A percentile compares a stretch with the other conserved stretches of the same genome.
phyloP scores from a whole-genome alignment of 164 flowering plant species.

The Annona squamosa region DNA sequence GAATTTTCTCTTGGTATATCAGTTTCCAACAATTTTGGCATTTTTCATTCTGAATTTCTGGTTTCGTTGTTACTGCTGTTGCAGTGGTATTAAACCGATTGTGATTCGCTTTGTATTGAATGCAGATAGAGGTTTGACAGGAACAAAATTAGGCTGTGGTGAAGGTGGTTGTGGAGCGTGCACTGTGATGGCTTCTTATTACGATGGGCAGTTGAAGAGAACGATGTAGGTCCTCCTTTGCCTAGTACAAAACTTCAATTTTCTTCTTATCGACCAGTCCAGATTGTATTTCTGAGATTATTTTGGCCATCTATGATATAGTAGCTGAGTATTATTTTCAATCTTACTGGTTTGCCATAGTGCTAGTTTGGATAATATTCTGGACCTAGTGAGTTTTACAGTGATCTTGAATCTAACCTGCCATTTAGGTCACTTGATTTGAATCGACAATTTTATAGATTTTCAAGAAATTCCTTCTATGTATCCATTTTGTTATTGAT shows the following conservation, averaged over 20 bases:
- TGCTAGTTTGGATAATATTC: not conserved
- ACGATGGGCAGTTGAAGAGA: slow-evolving; percentile 50
- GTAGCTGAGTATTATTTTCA: not conserved
- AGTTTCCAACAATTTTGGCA: not conserved
- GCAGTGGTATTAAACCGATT: not conserved
- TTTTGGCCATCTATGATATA: not conserved
- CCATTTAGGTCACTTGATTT: not conserved
- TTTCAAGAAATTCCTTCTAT: not conserved
- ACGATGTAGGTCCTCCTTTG: slow-evolving; percentile 53
- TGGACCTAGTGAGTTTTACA: not conserved
- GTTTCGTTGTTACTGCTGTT: not conserved
- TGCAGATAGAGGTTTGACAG: slow-evolving; percentile 74
- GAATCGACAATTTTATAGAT: not conserved
- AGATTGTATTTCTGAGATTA: not conserved
- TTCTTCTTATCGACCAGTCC: not conserved
- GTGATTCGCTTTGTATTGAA: slow-evolving; percentile 5
- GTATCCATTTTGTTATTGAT: no score
- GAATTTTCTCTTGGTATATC: no score
- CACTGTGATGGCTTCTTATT: slow-evolving; percentile 90
- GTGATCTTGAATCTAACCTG: not conserved
- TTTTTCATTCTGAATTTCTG: not conserved
- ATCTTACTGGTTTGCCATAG: not conserved
- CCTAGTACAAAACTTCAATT: not conserved
- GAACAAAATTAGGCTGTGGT: slow-evolving; percentile 96
- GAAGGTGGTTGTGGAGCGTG: slow-evolving; percentile 99